A percentile compares a stretch with the other conserved stretches of the same genome.
Evolutionary conservation across 2,329 filamentous ascomycete species (phyloP).

Genomic region (Colletotrichum orchidophilum): DNA sequence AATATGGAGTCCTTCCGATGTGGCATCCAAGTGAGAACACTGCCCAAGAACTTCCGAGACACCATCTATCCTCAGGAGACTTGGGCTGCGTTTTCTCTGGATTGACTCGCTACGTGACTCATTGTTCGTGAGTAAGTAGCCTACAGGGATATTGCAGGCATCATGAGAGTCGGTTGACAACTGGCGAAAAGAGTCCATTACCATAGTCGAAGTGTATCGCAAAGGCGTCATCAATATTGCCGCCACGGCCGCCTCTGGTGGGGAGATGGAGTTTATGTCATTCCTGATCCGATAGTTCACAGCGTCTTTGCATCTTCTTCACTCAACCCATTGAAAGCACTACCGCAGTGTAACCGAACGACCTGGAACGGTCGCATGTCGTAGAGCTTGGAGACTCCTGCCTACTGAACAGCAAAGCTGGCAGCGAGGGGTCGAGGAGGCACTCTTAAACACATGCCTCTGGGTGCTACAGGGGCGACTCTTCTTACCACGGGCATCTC

Average conservation of each 20-base stretch:
- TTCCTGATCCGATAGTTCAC: not conserved
- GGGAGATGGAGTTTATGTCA: not conserved
- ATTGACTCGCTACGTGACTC: constrained; percentile 17
- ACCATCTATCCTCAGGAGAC: not conserved
- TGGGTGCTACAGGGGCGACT: constrained; percentile 39
- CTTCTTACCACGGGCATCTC: constrained; percentile 34
- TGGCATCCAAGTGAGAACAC: not conserved
- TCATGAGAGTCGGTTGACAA: not conserved
- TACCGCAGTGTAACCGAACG: not conserved
- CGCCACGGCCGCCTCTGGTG: not conserved
- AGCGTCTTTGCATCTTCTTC: not conserved
- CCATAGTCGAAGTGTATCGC: not conserved
- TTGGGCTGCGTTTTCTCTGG: constrained; percentile 16
- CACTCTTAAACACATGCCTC: constrained; percentile 32
- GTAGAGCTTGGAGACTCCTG: not conserved
- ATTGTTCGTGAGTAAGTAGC: not conserved
- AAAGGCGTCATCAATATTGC: not conserved
- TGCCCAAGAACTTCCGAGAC: constrained; percentile 12
- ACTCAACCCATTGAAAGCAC: not conserved
- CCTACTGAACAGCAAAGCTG: not conserved
- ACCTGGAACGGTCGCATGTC: not conserved
- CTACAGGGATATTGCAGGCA: not conserved
- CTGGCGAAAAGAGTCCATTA: not conserved
- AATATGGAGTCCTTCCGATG: not conserved
- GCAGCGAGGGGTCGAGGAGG: not conserved